Evolutionary conservation across 805 yeast genomes (phyloP).

Genomic region (Candida hispaniensis): DNA sequence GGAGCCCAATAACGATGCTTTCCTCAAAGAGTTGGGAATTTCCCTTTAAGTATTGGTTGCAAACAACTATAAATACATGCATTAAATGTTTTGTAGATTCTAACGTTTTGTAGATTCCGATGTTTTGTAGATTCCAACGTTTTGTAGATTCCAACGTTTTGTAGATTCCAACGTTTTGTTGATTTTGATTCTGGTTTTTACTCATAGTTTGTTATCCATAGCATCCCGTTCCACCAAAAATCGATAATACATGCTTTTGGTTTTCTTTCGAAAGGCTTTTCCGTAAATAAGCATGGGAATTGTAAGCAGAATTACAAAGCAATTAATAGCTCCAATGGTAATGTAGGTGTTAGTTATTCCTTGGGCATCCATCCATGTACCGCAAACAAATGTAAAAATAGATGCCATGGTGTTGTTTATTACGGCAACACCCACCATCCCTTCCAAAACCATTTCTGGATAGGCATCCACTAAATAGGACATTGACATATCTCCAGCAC

Average conservation of each 20-base stretch:
- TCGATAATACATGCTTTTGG: constrained; percentile 19
- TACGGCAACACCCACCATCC: constrained; percentile 47
- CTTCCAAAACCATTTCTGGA: constrained; percentile 42
- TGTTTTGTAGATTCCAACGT: too few species aligned
- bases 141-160: too few species aligned
- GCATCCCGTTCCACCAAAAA: constrained; percentile 19
- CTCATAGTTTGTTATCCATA: too few species aligned
- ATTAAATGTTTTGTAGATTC: too few species aligned
- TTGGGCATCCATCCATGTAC: constrained; percentile 43
- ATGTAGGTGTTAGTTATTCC: constrained; percentile 47
- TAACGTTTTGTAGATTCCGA: too few species aligned
- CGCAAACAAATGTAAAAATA: constrained; percentile 51
- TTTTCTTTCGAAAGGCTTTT: constrained; percentile 38
- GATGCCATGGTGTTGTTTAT: constrained; percentile 51
- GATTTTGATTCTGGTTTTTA: too few species aligned
- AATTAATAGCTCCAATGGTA: constrained; percentile 46
- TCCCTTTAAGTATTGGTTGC: too few species aligned
- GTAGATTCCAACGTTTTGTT: too few species aligned
- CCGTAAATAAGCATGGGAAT: constrained; percentile 54
- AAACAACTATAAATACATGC: too few species aligned
- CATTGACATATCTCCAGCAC: constrained; percentile 48
- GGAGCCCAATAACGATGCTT: constrained; percentile 62
- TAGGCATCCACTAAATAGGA: constrained; percentile 49
- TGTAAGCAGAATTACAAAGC: constrained; percentile 42
- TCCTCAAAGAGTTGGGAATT: constrained; percentile 31